Percentiles rank a stretch among this genome's conserved stretches.
These are phyloP conservation scores for Sungouiella blattae DNA, from an alignment of 805 yeast genomes.

Conservation along the genomic window DNA sequence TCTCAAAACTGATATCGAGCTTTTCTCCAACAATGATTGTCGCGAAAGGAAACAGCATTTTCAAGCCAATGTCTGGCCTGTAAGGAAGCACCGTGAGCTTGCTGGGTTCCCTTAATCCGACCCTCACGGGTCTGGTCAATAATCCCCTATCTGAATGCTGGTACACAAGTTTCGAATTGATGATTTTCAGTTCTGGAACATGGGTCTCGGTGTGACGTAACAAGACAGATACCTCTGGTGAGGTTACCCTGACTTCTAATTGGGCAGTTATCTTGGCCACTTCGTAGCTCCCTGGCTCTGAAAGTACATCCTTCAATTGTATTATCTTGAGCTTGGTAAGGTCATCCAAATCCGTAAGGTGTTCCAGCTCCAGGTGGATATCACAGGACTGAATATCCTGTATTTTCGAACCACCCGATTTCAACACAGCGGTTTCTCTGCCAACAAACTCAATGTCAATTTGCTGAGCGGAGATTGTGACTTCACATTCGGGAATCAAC, in stretches of 20 bases:
- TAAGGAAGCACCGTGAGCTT: conserved; percentile 13
- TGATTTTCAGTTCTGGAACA: neutral
- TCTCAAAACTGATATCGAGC: conserved; percentile 17
- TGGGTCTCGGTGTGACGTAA: neutral
- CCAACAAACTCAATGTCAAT: neutral
- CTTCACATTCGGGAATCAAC: neutral
- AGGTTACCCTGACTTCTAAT: neutral
- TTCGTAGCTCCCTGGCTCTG: neutral
- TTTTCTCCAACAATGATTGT: conserved; percentile 31
- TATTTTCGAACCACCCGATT: neutral
- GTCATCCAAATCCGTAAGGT: neutral
- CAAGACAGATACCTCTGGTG: neutral
- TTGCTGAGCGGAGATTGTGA: neutral
- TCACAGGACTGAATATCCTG: too few relatives aligned
- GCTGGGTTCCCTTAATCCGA: conserved; percentile 7
- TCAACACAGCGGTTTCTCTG: neutral
- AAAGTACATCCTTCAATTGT: neutral
- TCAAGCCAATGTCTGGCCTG: conserved; percentile 23
- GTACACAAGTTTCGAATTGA: neutral
- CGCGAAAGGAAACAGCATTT: conserved; percentile 6
- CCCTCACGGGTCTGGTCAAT: conserved; percentile 2
- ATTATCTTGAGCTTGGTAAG: neutral
- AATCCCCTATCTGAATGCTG: neutral
- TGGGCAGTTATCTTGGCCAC: neutral
- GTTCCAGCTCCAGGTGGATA: too few relatives aligned